Evolutionary conservation across 148 eudicot species (phyloP).

Genomic region (Dianthus caryophyllus): DNA sequence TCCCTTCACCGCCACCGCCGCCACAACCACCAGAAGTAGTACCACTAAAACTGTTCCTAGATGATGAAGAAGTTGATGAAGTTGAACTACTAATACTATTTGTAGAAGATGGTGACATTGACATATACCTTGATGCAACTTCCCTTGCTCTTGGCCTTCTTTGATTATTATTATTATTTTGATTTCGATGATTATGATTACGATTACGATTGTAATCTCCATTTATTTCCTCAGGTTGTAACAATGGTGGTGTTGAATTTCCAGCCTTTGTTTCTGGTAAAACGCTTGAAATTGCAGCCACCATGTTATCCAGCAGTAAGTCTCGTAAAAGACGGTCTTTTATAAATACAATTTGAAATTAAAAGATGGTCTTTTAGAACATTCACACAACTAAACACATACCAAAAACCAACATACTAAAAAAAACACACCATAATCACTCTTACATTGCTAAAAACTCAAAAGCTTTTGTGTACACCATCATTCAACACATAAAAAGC

Average conservation of each 20-base stretch:
- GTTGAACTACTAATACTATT: slow-evolving; percentile 45
- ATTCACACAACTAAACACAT: not conserved
- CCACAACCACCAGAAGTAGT: not conserved
- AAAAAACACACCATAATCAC: slow-evolving; percentile 12
- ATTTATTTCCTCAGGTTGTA: slow-evolving; percentile 57
- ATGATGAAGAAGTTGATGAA: slow-evolving; percentile 46
- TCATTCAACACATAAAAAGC: not conserved
- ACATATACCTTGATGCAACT: slow-evolving; percentile 75
- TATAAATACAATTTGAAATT: too few relatives aligned
- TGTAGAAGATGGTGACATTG: slow-evolving; percentile 77
- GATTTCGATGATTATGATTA: not conserved
- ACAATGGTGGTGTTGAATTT: slow-evolving; percentile 53
- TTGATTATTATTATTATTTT: not conserved
- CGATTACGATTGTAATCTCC: slow-evolving; percentile 12
- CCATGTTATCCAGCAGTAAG: slow-evolving; percentile 56
- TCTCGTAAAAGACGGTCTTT: too few relatives aligned
- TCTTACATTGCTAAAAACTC: slow-evolving; percentile 40
- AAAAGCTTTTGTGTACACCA: not conserved
- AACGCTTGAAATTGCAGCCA: slow-evolving; percentile 58
- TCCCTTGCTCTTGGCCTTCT: slow-evolving; percentile 53
- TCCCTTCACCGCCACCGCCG: slow-evolving; percentile 6
- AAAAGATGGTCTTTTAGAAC: too few relatives aligned
- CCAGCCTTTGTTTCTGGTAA: slow-evolving; percentile 42
- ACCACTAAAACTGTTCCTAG: slow-evolving; percentile 24
- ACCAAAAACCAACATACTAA: not conserved